Conservation (phyloP, 1,139 yeast genomes). For the Hyphopichia fennica region DNA sequence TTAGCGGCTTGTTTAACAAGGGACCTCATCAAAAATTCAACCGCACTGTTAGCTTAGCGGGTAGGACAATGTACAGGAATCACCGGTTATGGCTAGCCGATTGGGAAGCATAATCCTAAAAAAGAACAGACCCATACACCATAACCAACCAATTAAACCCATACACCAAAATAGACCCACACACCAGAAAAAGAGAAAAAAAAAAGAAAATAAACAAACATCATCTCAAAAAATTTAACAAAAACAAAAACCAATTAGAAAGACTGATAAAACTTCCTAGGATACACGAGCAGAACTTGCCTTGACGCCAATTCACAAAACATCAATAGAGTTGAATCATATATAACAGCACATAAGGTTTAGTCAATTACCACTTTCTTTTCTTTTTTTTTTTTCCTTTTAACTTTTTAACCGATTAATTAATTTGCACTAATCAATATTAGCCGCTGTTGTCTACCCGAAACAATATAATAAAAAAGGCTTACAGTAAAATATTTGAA, state of each 20-base stretch:
- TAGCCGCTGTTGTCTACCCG: neutral
- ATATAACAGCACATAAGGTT: neutral
- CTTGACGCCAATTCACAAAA: neutral
- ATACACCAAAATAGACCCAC: neutral
- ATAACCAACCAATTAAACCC: neutral
- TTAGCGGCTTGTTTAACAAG: too few species aligned
- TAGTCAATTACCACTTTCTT: neutral
- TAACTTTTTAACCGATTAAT: neutral
- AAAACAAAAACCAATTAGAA: neutral
- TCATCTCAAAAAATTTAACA: neutral
- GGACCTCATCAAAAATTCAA: too few species aligned
- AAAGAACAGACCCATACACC: conserved; percentile 1
- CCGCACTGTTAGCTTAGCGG: too few species aligned
- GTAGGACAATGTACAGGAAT: too few species aligned
- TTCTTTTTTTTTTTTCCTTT: neutral
- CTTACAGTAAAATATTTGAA: too few species aligned
- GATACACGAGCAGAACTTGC: neutral
- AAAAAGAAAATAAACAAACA: neutral
- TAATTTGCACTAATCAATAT: too few species aligned
- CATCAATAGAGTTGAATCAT: too few species aligned
- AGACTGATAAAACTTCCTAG: neutral
- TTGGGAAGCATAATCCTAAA: neutral
- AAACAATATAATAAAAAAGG: neutral
- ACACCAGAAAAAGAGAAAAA: neutral
- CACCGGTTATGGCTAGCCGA: too few species aligned